phyloP scores from a whole-genome alignment of 441 rosid species.

The Cnidoscolus chayamansa region DNA sequence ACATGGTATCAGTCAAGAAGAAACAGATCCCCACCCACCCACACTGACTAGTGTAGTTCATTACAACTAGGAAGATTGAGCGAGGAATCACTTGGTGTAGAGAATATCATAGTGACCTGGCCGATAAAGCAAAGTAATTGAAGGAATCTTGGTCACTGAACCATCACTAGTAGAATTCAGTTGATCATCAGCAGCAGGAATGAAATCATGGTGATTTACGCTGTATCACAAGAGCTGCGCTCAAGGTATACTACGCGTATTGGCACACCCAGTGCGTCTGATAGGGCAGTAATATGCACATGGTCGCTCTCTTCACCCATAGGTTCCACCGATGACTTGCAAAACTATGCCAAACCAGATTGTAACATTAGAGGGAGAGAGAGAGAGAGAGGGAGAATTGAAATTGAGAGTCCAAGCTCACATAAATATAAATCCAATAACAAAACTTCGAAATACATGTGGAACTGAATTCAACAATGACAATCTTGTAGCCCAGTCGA shows the following conservation, averaged over 20 bases:
- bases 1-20: not conserved
- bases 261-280: conserved; percentile 89
- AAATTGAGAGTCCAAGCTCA: not conserved
- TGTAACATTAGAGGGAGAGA: conserved; percentile 8
- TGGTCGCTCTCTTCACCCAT: conserved; percentile 99
- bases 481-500: not conserved
- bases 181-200: conserved; percentile 46
- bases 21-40: not conserved
- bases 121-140: conserved; percentile 83
- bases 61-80: not conserved
- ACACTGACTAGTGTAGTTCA: not conserved
- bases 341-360: conserved; percentile 56
- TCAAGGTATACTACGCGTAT: conserved; percentile 91
- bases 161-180: conserved; percentile 33
- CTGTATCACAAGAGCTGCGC: conserved; percentile 78
- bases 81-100: conserved; percentile 57
- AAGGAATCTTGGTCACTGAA: conserved; percentile 45
- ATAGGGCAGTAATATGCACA: conserved; percentile 79
- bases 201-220: conserved; percentile 87
- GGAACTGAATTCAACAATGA: not conserved
- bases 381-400: not conserved
- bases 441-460: not conserved
- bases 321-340: conserved; percentile 97
- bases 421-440: not conserved
- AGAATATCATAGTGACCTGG: conserved; percentile 98